A percentile compares a stretch with the other conserved stretches of the same genome.
Evolutionary conservation across 305 asterid species (phyloP).

Genomic region (Fraxinus ornus): DNA sequence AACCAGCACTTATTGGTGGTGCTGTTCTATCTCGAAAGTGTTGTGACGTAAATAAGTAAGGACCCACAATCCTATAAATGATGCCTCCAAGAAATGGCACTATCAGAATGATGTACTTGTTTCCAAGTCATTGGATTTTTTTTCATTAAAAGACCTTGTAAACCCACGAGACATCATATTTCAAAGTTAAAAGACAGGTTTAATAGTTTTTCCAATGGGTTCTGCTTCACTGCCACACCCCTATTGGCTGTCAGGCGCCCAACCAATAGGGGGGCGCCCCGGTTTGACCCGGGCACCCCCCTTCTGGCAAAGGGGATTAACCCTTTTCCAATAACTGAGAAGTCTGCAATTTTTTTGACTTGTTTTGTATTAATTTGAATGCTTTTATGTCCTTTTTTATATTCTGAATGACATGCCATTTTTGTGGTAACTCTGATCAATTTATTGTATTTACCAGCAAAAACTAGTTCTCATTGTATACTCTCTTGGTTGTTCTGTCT

Average conservation of each 20-base stretch:
- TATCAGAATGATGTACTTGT: neutral
- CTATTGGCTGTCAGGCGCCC: too few species aligned
- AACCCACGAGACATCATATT: neutral
- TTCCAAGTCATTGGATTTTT: neutral
- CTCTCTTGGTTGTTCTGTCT: slow-evolving; percentile 8
- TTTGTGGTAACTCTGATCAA: neutral
- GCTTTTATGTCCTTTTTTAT: neutral
- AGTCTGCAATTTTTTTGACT: neutral
- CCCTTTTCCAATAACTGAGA: neutral
- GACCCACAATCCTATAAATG: neutral
- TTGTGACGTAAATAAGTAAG: neutral
- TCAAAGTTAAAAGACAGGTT: neutral
- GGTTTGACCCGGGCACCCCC: too few species aligned
- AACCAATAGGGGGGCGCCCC: too few species aligned
- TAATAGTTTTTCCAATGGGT: neutral
- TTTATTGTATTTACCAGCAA: neutral
- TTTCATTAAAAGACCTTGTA: neutral
- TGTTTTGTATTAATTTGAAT: neutral
- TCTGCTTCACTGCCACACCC: too few species aligned
- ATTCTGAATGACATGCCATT: neutral
- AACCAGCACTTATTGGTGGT: neutral
- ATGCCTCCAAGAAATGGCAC: neutral
- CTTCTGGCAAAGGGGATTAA: too few species aligned
- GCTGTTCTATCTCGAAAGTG: neutral
- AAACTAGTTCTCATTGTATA: neutral